These are phyloP conservation scores for Lichtheimia hyalospora DNA, from an alignment of 371 early-diverging fungal species.

Conservation along the genomic window DNA sequence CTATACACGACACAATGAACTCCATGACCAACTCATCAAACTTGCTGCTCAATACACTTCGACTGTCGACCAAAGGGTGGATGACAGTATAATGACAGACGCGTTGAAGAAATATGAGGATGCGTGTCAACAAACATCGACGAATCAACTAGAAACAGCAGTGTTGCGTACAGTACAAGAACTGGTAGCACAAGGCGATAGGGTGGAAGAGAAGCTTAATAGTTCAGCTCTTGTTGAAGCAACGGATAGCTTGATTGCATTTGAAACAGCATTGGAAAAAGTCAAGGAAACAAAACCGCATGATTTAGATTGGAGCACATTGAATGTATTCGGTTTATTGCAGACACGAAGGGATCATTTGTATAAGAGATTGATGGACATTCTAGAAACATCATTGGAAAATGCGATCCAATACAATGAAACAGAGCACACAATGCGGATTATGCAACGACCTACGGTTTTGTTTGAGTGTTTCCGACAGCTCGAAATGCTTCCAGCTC, in stretches of 20 bases:
- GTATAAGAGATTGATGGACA: neutral
- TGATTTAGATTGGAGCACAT: neutral
- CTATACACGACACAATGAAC: neutral
- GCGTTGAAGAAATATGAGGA: neutral
- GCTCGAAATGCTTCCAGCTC: slow-evolving; percentile 8
- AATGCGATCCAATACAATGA: neutral
- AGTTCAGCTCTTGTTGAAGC: neutral
- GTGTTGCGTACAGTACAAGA: neutral
- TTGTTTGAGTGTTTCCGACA: slow-evolving; percentile 8
- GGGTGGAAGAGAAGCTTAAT: neutral
- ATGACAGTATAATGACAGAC: neutral
- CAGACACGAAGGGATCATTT: neutral
- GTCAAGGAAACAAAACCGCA: no score
- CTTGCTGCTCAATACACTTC: neutral
- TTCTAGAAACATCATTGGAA: neutral
- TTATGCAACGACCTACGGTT: neutral
- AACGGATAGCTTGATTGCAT: neutral
- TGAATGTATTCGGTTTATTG: neutral
- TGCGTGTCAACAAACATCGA: neutral
- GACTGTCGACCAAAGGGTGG: neutral
- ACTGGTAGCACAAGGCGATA: neutral
- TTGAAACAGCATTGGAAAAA: neutral
- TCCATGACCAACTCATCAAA: neutral
- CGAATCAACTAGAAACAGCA: neutral
- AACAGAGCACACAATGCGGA: neutral